Evolutionary conservation across 2,329 filamentous ascomycete genomes (phyloP), one percentile per base, ranked within the genome.

Genomic region (Cryoendolithus antarcticus): DNA sequence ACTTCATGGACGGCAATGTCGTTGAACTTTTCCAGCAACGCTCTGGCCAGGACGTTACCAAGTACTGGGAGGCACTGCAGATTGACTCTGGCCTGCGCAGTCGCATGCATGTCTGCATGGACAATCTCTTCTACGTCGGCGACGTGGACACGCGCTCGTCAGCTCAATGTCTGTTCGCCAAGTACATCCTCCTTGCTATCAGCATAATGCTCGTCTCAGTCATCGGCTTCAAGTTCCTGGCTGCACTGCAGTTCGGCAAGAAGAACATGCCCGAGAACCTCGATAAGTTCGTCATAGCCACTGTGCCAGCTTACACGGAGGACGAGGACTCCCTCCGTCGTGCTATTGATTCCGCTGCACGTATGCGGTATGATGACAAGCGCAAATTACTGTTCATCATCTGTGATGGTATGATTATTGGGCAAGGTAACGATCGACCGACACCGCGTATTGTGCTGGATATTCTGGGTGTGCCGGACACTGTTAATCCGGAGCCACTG

Each of bases 321-420:
- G 91, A 96, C 57, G 93, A 98, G 61, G 93, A 98, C 1, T 96
- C 89, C 29, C 72, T 98, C 19, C 86, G 91, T 40, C 88, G 89
- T 70, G 91, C 91, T 43, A 94, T 98, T 52, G 91, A 98, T 60
- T 98, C 91, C 0, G 83, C 86, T 43, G 88, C 91, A 21, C 75
- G 86, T 44, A 95, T 95, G 86, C 80, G 79, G 49, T 98, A 98
- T 57, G 91, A 98, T 55, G 89, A 98, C 60, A 98, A 98, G 69
- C 83, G 88, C 56, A 98, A 98, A 69, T 72, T 98, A 9, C 70
- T 98, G 19, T 77, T 94, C 48, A 72, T 98, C 45, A 71, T 98
- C 47, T 98, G 91, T 27, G 91, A 98, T 56, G 91, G 91, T 64
- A 96, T 98, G 89, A 98, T 98, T 68, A 93, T 98, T 49, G 91